Evolutionary conservation across 768 basidiomycete species (phyloP).

Genomic region (Lyophyllum semitale): DNA sequence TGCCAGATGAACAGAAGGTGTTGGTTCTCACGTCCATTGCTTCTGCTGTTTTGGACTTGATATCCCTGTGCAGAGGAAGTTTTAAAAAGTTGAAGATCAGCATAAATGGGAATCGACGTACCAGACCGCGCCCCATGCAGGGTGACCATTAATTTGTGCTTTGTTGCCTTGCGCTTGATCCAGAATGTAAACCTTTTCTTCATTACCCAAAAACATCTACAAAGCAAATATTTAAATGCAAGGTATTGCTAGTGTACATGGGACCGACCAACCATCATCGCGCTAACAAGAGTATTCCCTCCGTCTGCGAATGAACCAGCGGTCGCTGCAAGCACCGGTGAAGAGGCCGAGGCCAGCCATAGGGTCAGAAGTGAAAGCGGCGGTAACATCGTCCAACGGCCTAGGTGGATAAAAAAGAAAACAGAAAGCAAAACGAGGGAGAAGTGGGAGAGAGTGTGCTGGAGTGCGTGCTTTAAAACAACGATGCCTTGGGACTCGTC

Average conservation of each 20-base stretch:
- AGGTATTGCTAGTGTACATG: not conserved
- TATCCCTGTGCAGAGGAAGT: conserved; percentile 51
- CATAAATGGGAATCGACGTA: not conserved
- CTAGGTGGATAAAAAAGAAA: not conserved
- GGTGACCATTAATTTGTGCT: conserved; percentile 54
- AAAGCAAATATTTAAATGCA: not conserved
- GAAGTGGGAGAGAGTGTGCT: not conserved
- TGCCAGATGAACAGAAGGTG: conserved; percentile 82
- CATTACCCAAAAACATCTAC: conserved; percentile 69
- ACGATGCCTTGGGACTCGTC: too few species aligned
- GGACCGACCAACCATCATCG: conserved; percentile 46
- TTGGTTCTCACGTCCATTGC: conserved; percentile 77
- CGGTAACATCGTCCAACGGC: not conserved
- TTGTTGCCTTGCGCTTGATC: conserved; percentile 77
- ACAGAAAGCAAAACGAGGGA: not conserved
- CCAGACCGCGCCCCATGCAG: conserved; percentile 52
- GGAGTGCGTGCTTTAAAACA: too few species aligned
- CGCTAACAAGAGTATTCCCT: conserved; percentile 48
- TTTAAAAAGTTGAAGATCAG: not conserved
- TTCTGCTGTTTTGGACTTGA: conserved; percentile 54
- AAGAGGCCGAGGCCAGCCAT: conserved; percentile 37
- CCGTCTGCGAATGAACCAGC: conserved; percentile 47
- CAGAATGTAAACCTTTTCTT: conserved; percentile 72
- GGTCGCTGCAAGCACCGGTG: conserved; percentile 32
- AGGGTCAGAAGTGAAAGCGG: conserved; percentile 21